These are phyloP conservation scores for Maudiozyma turicensis DNA, from an alignment of 805 yeast genomes.

Conservation along the genomic window DNA sequence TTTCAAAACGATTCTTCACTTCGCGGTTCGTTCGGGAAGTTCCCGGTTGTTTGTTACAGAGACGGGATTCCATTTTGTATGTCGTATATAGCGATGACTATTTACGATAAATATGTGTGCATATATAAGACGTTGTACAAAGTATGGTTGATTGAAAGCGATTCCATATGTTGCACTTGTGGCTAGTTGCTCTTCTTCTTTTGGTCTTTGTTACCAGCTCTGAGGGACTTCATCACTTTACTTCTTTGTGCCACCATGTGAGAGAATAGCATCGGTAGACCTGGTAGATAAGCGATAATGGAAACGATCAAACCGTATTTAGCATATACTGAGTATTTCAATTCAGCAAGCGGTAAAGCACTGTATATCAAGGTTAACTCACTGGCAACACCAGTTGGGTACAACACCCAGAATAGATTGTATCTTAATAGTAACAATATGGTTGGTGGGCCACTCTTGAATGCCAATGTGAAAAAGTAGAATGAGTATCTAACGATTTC, in stretches of 20 bases:
- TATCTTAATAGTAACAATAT: conserved; percentile 69
- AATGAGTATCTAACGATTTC: conserved; percentile 83
- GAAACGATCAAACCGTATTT: conserved; percentile 45
- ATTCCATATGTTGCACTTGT: too few relatives aligned
- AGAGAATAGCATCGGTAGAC: conserved; percentile 71
- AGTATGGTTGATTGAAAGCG: background rate
- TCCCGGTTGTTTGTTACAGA: too few relatives aligned
- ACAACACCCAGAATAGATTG: conserved; percentile 69
- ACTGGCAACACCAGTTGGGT: conserved; percentile 87
- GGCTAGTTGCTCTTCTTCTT: background rate
- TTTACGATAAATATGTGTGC: background rate
- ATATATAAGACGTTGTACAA: background rate
- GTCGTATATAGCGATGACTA: too few relatives aligned
- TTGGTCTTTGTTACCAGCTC: background rate
- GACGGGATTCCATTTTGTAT: too few relatives aligned
- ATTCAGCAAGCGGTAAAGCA: conserved; percentile 62
- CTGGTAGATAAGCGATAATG: conserved; percentile 70
- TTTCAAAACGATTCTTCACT: too few relatives aligned
- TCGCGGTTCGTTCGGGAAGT: too few relatives aligned
- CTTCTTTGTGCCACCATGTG: conserved; percentile 86
- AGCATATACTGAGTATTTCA: conserved; percentile 40
- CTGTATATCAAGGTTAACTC: conserved; percentile 63
- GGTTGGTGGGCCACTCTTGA: conserved; percentile 41
- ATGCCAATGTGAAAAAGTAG: conserved; percentile 36
- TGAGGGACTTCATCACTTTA: conserved; percentile 50